Conservation (phyloP, 306 rosid genomes). For the Trichosanthes cucumerina region DNA sequence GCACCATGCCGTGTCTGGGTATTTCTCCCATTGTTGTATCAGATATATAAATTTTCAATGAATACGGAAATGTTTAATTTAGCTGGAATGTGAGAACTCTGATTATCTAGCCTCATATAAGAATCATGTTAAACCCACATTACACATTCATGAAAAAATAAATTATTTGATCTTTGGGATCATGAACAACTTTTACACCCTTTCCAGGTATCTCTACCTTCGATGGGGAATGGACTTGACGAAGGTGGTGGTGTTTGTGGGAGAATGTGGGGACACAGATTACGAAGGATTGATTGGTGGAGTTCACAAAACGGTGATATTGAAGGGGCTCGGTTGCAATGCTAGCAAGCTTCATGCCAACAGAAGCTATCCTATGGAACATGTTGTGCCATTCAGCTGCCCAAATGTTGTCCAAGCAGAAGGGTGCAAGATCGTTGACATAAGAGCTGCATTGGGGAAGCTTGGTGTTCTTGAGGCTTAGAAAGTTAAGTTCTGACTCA, state of each 20-base stretch:
- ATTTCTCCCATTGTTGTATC: not conserved
- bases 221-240: constrained; percentile 46
- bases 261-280: constrained; percentile 51
- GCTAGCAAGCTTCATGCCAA: constrained; percentile 30
- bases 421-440: constrained; percentile 13
- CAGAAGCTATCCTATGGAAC: constrained; percentile 31
- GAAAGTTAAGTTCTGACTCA: constrained; percentile 1
- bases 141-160: not conserved
- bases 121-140: not conserved
- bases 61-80: not conserved
- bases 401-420: constrained; percentile 33
- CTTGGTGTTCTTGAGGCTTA: constrained; percentile 24
- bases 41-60: not conserved
- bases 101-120: not conserved
- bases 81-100: not conserved
- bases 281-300: constrained; percentile 48
- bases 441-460: constrained; percentile 29
- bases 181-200: not conserved
- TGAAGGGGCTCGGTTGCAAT: constrained; percentile 24
- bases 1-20: not conserved
- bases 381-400: constrained; percentile 23
- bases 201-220: constrained; percentile 36
- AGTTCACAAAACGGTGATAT: constrained; percentile 28
- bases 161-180: not conserved
- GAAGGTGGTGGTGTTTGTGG: constrained; percentile 37